Evolutionary conservation across 2,329 filamentous ascomycete species (phyloP), one percentile per base, ranked within the genome.

Genomic region (Cucurbitaria berberidis): DNA sequence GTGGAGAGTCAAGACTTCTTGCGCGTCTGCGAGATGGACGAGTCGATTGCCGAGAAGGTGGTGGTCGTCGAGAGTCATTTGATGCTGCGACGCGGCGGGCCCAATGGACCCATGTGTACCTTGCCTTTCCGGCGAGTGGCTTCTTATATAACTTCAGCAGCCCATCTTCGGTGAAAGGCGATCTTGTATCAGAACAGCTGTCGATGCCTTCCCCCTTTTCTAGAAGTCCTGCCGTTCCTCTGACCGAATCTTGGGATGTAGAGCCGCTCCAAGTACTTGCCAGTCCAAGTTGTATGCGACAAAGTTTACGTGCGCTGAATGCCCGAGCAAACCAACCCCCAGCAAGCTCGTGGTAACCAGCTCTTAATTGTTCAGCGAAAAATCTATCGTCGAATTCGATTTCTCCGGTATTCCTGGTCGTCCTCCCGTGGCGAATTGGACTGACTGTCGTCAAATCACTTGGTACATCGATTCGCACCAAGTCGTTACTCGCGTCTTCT

Each of bases 71-170:
- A 9, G 27, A 6, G 7, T 35, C 18, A 32, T 69, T 66, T 1
- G 51, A 49, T 5, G 51, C 56, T 18, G 67, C 61, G 1, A 73
- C 52, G 10, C 74, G 66, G 40, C 74, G 68, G 5, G 74, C 76
- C 77, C 77, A 79, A 39, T 77, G 70, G 13, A 80, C 77, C 68
- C 78, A 79, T 10, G 72, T 76, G 47, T 76, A 78, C 34, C 73
- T 62, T 7, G 64, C 70, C 43, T 72, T 72, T 0, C 75, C 78
- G 1, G 58, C 53, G 5, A 42, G 50, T 0, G 77, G 78, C 0
- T 64, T 41, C 3, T 53, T 56, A 53, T 74, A 79, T 5, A 75
- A 60, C 3, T 63, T 60, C 45, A 77, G 55, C 15, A 80, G 64
- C 22, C 73, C 71, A 29, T 73, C 68, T 55, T 78, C 77, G 11